Evolutionary conservation across 2,329 filamentous ascomycete species (phyloP).

Genomic region (Paecilomyces variotii): DNA sequence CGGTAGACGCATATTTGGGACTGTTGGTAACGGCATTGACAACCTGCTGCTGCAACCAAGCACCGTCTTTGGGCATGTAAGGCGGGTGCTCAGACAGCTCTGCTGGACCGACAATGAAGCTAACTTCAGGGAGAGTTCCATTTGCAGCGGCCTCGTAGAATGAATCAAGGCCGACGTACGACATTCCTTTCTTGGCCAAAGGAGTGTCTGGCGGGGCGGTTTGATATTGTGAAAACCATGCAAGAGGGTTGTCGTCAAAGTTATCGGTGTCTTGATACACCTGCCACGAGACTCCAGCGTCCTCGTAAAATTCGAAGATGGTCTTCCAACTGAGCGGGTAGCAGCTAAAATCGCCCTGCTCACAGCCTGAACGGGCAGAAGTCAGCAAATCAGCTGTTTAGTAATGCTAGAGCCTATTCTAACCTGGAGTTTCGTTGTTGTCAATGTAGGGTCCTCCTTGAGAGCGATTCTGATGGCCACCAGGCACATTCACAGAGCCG

Average conservation of each 20-base stretch:
- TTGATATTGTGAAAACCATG: conserved; percentile 48
- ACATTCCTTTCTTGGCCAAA: conserved; percentile 40
- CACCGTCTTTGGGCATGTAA: conserved; percentile 46
- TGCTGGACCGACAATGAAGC: conserved; percentile 43
- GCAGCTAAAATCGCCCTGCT: conserved; percentile 39
- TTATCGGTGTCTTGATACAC: conserved; percentile 45
- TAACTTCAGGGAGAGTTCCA: conserved; percentile 45
- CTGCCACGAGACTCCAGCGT: conserved; percentile 43
- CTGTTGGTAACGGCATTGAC: conserved; percentile 45
- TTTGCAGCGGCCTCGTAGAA: conserved; percentile 45
- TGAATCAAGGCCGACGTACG: conserved; percentile 39
- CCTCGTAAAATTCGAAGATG: conserved; percentile 42
- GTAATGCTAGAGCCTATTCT: not conserved
- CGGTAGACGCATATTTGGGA: conserved; percentile 42
- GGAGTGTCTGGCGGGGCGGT: conserved; percentile 33
- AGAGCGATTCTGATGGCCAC: conserved; percentile 34
- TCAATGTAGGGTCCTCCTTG: conserved; percentile 44
- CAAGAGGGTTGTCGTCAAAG: conserved; percentile 48
- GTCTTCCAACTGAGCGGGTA: conserved; percentile 50
- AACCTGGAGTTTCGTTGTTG: conserved; percentile 44
- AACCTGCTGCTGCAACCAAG: conserved; percentile 47
- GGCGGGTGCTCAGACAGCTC: conserved; percentile 49
- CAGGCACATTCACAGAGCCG: conserved; percentile 46
- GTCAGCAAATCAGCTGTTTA: not conserved
- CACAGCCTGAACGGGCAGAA: conserved; percentile 30